Conservation (phyloP, 345 rosid genomes). For the Rhodamnia rubescens region DNA sequence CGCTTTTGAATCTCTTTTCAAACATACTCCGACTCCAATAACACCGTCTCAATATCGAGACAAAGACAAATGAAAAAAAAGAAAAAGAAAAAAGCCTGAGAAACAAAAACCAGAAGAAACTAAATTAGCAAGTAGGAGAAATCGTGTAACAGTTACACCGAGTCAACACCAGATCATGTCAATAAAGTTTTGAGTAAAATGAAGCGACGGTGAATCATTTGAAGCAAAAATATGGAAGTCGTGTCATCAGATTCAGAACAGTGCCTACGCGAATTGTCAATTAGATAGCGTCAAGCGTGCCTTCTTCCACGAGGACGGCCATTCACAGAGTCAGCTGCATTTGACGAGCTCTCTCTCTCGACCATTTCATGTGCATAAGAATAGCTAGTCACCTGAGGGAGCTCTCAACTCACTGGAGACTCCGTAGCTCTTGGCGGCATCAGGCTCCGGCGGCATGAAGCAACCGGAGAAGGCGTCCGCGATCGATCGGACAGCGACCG, state of each 20-base stretch:
- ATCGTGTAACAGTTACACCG: not conserved
- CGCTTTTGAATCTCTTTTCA: not conserved
- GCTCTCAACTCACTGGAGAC: slow-evolving; percentile 24
- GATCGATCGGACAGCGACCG: slow-evolving; percentile 31
- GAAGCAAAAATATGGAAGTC: not conserved
- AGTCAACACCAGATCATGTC: not conserved
- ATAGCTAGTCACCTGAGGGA: slow-evolving; percentile 17
- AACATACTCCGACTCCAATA: not conserved
- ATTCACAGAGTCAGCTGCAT: not conserved
- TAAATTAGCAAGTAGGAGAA: not conserved
- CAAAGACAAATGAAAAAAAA: not conserved
- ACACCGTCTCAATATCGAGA: not conserved
- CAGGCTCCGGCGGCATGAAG: slow-evolving; percentile 60
- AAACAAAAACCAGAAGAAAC: not conserved
- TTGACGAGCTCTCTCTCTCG: not conserved
- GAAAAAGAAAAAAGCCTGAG: not conserved
- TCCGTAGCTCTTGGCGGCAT: slow-evolving; percentile 10
- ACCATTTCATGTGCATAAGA: not conserved
- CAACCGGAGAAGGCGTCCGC: slow-evolving; percentile 50
- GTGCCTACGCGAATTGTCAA: not conserved
- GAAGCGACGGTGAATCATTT: not conserved
- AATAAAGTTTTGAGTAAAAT: not conserved
- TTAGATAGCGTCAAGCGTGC: not conserved
- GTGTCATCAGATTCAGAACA: not conserved
- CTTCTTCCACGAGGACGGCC: not conserved